These are phyloP conservation scores for Podospora tetraspora DNA, from an alignment of 495 filamentous ascomycete species.

Conservation along the genomic window DNA sequence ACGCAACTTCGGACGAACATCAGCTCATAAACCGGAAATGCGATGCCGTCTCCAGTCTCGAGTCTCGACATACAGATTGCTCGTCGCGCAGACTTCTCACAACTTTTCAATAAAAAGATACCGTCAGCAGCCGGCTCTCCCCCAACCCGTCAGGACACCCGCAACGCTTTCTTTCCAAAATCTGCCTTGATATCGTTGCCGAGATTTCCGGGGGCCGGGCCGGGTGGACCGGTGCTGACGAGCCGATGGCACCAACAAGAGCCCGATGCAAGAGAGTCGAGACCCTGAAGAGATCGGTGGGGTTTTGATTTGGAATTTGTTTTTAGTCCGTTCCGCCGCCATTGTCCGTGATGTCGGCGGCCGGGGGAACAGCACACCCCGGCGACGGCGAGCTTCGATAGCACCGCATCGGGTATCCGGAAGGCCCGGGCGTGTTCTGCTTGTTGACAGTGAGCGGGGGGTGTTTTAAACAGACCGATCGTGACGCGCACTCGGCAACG, in stretches of 20 bases:
- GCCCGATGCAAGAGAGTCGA: not conserved
- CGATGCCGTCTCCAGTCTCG: too few relatives aligned
- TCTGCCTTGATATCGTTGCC: not conserved
- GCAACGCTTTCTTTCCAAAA: not conserved
- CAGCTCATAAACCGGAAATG: not conserved
- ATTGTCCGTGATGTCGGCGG: not conserved
- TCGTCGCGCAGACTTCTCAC: not conserved
- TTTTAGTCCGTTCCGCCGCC: not conserved
- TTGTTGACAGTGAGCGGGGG: not conserved
- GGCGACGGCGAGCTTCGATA: not conserved
- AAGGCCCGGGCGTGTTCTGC: not conserved
- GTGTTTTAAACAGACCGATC: not conserved
- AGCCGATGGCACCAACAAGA: not conserved
- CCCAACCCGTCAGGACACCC: not conserved
- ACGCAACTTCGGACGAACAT: not conserved
- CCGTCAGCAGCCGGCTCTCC: not conserved
- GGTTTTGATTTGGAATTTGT: not conserved
- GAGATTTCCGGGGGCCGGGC: not conserved
- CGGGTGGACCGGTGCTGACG: not conserved
- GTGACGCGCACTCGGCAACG: not conserved
- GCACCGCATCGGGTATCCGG: not conserved
- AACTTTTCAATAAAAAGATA: too few relatives aligned
- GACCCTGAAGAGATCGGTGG: not conserved
- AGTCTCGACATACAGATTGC: not conserved
- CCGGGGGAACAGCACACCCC: not conserved